Percentiles rank a stretch among this genome's conserved stretches.
Conservation (phyloP, 768 basidiomycete species). For the Tubosaeta sp. region DNA sequence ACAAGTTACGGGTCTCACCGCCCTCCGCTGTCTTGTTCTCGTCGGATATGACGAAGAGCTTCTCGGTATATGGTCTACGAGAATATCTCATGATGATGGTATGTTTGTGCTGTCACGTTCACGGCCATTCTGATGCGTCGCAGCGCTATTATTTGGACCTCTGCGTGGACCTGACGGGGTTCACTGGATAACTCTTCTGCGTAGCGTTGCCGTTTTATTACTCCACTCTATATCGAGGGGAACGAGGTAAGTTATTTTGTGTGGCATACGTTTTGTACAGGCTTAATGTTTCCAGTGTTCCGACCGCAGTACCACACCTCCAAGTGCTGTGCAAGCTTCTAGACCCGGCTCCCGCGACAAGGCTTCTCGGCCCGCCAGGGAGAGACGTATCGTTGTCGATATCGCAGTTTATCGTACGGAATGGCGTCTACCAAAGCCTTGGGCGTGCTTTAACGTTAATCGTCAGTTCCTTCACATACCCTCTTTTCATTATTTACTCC, state of each 20-base stretch:
- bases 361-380: constrained; percentile 28
- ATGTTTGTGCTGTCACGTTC: not conserved
- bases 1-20: constrained; percentile 51
- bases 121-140: not conserved
- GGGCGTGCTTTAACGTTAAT: constrained; percentile 29
- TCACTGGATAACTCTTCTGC: constrained; percentile 63
- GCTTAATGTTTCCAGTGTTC: constrained; percentile 38
- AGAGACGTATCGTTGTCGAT: constrained; percentile 31
- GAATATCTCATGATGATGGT: constrained; percentile 20
- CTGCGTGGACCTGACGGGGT: constrained; percentile 34
- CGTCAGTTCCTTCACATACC: constrained; percentile 37
- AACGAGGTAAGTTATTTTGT: constrained; percentile 42
- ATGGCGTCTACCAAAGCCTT: constrained; percentile 39
- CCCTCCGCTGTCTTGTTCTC: constrained; percentile 62
- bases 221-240: constrained; percentile 46
- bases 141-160: constrained; percentile 41
- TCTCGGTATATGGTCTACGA: constrained; percentile 32
- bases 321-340: constrained; percentile 48
- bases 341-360: constrained; percentile 12
- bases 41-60: constrained; percentile 41
- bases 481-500: not conserved
- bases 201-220: constrained; percentile 44
- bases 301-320: constrained; percentile 44
- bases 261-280: not conserved
- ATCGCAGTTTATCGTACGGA: constrained; percentile 43